Evolutionary conservation across 148 eudicot species (phyloP), one percentile per base, ranked within the genome.

Genomic region (Chenopodium album): DNA sequence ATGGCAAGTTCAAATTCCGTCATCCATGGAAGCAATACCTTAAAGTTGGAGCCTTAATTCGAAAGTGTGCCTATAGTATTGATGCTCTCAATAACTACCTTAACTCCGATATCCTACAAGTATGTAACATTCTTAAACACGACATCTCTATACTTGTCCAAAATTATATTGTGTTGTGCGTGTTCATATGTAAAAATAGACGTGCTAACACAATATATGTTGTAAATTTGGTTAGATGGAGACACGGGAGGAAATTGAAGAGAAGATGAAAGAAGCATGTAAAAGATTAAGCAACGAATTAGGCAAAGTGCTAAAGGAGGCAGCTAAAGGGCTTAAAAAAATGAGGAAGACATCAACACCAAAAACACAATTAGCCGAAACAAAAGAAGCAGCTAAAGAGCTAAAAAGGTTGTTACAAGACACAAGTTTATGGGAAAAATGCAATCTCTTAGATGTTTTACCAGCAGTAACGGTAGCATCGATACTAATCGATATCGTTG

Each of bases 391-490:
- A 22, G 77, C 87, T 0, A 77, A 83, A 59, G 84, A 87, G 32
- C 80, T 87, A 26, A 87, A 85, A 75, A n/a, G 66, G 3, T 52
- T 83, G 70, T 84, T 87, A 4, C 23, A 80, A 75, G 75, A 69
- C 9, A 64, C 44, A 37, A 76, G 17, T 44, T 63, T 79, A 10
- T 82, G 82, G 85, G 76, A 81, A 77, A 84, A 78, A 4, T 73
- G 69, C 77, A 86, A 84, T 46, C 78, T 91, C 20, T 76, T 86
- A 4, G 87, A 90, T 16, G 78, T 89, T 23, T 78, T 92, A 29
- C 93, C 90, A 3, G 83, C 76, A 14, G 82, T 81, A 10, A 89
- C 93, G 11, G 93, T 90, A 32, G 91, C 92, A 7, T 91, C 95
- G 0, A 54, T 90, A 77, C 88, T 92, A 26, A 74, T 90, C 10